Evolutionary conservation across 352 stramenopile genomes (phyloP).

Genomic region (Globisporangium perplexum): DNA sequence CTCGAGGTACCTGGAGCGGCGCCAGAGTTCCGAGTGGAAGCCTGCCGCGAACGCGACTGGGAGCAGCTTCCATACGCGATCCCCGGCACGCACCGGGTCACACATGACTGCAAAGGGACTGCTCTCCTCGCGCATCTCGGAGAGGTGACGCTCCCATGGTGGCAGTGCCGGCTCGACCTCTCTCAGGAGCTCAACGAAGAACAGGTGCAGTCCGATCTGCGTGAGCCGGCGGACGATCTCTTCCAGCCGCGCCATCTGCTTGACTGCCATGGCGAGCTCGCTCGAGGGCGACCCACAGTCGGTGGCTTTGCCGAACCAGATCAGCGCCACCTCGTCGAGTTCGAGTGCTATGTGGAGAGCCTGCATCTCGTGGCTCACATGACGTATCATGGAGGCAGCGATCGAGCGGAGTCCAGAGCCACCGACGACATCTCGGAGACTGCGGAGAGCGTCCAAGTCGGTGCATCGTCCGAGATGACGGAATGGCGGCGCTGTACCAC

Average conservation of each 20-base stretch:
- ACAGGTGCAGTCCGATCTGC: slow-evolving; percentile 13
- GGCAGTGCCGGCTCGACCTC: neutral
- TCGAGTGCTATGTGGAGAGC: slow-evolving; percentile 15
- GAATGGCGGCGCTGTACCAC: neutral
- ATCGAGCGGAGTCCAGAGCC: slow-evolving; percentile 8
- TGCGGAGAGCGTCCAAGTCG: slow-evolving; percentile 3
- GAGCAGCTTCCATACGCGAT: slow-evolving; percentile 25
- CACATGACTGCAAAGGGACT: slow-evolving; percentile 2
- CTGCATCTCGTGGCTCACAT: slow-evolving; percentile 9
- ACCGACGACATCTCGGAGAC: slow-evolving; percentile 15
- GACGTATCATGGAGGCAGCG: neutral
- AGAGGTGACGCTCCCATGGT: slow-evolving; percentile 9
- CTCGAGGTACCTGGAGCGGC: slow-evolving; percentile 23
- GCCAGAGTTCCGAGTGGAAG: slow-evolving; percentile 44
- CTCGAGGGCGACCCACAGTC: slow-evolving; percentile 10
- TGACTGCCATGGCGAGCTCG: slow-evolving; percentile 24
- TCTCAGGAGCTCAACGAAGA: slow-evolving; percentile 15
- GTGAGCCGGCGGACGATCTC: slow-evolving; percentile 3
- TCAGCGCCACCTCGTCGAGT: slow-evolving; percentile 27
- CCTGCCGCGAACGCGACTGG: slow-evolving; percentile 34
- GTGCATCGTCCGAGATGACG: slow-evolving; percentile 4
- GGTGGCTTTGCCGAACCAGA: slow-evolving; percentile 20
- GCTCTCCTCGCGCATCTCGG: slow-evolving; percentile 6
- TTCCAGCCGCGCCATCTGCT: slow-evolving; percentile 25
- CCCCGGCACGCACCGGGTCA: neutral